Evolutionary conservation across 371 early-diverging fungal species (phyloP), one percentile per base, ranked within the genome.

Genomic region (Catenaria anguillulae): DNA sequence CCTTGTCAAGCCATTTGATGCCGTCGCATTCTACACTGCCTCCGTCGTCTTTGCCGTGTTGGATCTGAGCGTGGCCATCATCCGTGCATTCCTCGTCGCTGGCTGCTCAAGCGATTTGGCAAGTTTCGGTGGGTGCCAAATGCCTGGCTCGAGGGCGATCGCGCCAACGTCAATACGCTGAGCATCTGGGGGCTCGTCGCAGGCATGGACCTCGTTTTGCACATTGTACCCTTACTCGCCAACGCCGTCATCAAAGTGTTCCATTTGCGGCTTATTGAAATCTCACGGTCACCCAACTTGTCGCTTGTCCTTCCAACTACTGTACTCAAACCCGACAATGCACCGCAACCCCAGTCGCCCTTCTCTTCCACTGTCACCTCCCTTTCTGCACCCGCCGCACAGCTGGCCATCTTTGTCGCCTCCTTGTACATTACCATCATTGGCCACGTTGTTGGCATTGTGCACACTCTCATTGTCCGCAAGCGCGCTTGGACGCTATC

Each of bases 161-260:
- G 21, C 21, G 45, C 52, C 58, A 58, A 58, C 36, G 34, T 58
- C 36, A 8, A 58, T 8, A 33, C n/a, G 29, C 40, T 58, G 26
- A 15, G 17, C 36, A 58, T 58, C 24, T 58, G 58, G 58, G 58
- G 40, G 13, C 43, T 58, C 15, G 58, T 58, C 29, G 33, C 58
- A 13, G 58, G 42, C 24, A 36, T 26, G 26, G 58, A 58, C 35
- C 31, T 58, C 0, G 24, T 58, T 0, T 24, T 58, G 15, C 17
- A 35, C 58, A 35, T 42, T 4, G 21, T 58, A 15, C 29, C 31
- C 0, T 31, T 58, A 36, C 36, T 58, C 26, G 34, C 31, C 52
- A 50, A 50, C 52, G 13, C 52, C 29, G 31, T 50, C 52, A 8
- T 50, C 52, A 50, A 50, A 31, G 8, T 50, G 29, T 50, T 29